These are phyloP conservation scores for Calonectria montana DNA, from an alignment of 2,329 filamentous ascomycete species.

Conservation along the genomic window DNA sequence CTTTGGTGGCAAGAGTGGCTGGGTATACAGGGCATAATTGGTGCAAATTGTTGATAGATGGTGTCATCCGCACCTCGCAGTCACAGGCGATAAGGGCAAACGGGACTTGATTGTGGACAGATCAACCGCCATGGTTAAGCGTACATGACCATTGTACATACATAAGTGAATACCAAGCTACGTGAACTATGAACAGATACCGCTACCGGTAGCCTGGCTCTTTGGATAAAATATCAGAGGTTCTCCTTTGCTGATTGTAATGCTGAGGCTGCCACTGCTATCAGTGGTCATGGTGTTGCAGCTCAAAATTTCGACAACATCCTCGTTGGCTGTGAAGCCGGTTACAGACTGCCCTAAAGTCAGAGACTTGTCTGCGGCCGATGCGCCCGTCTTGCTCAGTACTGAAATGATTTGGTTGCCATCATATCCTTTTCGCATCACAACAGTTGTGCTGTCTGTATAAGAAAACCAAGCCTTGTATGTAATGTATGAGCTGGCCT, in stretches of 20 bases:
- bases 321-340: constrained; percentile 23
- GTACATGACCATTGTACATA: neutral
- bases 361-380: constrained; percentile 17
- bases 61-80: neutral
- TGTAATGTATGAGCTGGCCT: constrained; percentile 24
- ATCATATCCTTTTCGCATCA: constrained; percentile 27
- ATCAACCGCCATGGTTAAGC: no score
- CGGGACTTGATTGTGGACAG: no score
- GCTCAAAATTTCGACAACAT: constrained; percentile 19
- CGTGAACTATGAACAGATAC: constrained; percentile 12
- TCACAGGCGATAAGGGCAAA: neutral
- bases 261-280: constrained; percentile 16
- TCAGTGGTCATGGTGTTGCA: constrained; percentile 15
- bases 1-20: neutral
- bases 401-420: constrained; percentile 32
- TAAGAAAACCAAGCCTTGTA: constrained; percentile 30
- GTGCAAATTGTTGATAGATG: neutral
- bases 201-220: constrained; percentile 22
- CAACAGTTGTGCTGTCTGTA: constrained; percentile 16
- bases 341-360: constrained; percentile 9
- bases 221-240: constrained; percentile 29
- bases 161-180: neutral
- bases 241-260: constrained; percentile 25
- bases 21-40: no score
- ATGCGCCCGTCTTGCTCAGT: constrained; percentile 25